Base-by-base conservation (phyloP, 1,139 yeast species). In the Pichia sp. region DNA sequence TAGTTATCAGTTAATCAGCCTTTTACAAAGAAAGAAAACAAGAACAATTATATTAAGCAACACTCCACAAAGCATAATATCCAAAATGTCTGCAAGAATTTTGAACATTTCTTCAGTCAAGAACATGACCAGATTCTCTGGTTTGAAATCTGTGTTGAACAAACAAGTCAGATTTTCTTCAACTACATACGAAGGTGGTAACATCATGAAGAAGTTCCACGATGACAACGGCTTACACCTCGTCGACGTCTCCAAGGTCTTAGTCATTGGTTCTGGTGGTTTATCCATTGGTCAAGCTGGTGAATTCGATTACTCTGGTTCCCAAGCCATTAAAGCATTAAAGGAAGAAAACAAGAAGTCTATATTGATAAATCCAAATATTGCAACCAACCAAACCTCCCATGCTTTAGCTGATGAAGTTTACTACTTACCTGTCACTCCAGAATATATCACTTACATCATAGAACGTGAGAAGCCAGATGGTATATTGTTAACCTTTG, bases 221-320 rank as follows among this genome's bases (percentile, higher is more conserved):
- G 79, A 73, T 54, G 75, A 74, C 47, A 71, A 76, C 53, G 72
- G 76, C 47, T 71, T 70, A 38, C 73, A 80, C 56, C 72, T 88
- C 51, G 96, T 90, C 40, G 96, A 91, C 56, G 96, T 90, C 42
- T 76, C 83, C 52, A 88, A 89, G 60, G 98, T 93, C 19, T 78
- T 93, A 54, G 90, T 93, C 50, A 86, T 93, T 63, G 99, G 99
- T 20, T 91, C 98, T 4, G 99, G 99, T 63, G 99, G 99, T 40
- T 76, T 93, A 53, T 87, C 96, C 46, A 93, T 93, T 65, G 99
- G 99, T 49, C 99, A 93, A 71, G 99, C 99, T 40, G 99, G 99
- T 61, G 99, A 93, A 70, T 93, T 93, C 60, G 99, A 93, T 68
- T 93, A 93, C 71, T 88, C 96, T 35, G 98, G 98, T 51, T 90